Conservation (phyloP, 176 grass and related monocot genomes). For the Miscanthus lutarioriparius region DNA sequence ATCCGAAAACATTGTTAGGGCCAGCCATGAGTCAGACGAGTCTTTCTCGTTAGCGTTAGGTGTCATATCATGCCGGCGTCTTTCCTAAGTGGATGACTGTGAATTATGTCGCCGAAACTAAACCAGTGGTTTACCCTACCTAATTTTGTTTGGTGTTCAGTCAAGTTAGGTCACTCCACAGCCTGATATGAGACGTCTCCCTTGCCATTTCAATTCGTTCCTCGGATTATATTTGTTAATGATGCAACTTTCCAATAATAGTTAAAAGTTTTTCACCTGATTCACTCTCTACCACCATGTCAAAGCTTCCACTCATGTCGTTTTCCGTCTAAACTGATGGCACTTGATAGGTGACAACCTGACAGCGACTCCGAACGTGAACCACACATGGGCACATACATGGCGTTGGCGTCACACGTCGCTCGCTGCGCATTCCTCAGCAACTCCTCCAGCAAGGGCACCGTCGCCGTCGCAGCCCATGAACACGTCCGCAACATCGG, state of each 20-base stretch:
- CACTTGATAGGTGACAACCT: not conserved
- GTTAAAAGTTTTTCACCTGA: not conserved
- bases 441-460: not conserved
- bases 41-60: too few relatives aligned
- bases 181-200: too few relatives aligned
- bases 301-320: not conserved
- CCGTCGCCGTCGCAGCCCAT: constrained; percentile 58
- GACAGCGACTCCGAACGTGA: not conserved
- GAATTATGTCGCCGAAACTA: too few relatives aligned
- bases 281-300: not conserved
- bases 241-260: not conserved
- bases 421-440: not conserved
- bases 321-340: not conserved
- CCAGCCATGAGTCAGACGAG: too few relatives aligned
- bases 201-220: too few relatives aligned
- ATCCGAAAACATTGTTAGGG: too few relatives aligned
- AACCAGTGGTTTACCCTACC: not conserved
- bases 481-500: constrained; percentile 76
- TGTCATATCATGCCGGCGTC: not conserved
- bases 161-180: too few relatives aligned
- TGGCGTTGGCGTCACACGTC: not conserved
- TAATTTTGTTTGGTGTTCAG: constrained; percentile 8
- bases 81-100: too few relatives aligned
- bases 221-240: not conserved
- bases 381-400: not conserved